Percentiles rank a stretch among this genome's conserved stretches.
Evolutionary conservation across 2,329 filamentous ascomycete genomes (phyloP).

Genomic region (Ascochyta pisi): DNA sequence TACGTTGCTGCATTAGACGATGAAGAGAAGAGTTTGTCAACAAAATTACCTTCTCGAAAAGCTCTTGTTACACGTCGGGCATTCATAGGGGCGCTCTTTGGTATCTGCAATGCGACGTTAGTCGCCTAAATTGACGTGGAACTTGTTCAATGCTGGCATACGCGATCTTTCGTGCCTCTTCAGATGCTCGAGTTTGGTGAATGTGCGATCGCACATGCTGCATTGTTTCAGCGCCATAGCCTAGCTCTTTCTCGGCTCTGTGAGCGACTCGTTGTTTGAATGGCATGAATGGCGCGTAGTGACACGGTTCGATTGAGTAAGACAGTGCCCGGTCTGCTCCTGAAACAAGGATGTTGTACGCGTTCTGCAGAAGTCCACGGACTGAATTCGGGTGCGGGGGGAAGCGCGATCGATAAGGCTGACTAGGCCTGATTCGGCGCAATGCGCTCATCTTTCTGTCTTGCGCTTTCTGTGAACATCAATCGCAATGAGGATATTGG

Average conservation of each 20-base stretch:
- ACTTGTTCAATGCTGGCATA: conserved; percentile 44
- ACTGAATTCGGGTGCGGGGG: conserved; percentile 15
- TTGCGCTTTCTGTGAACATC: too few relatives aligned
- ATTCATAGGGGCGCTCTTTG: conserved; percentile 62
- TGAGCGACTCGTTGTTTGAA: conserved; percentile 14
- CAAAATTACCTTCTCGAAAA: conserved; percentile 60
- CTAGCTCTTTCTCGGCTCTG: conserved; percentile 18
- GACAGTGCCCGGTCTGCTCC: conserved; percentile 2
- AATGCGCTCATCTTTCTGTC: conserved; percentile 2
- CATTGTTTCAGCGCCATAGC: conserved; percentile 50
- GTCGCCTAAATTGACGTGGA: conserved; percentile 13
- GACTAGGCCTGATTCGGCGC: conserved; percentile 9
- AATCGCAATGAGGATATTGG: not conserved
- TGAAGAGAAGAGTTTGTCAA: conserved; percentile 19
- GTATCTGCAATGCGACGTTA: conserved; percentile 53
- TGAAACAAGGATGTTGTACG: conserved; percentile 17
- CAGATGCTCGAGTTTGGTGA: conserved; percentile 63
- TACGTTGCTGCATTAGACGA: conserved; percentile 36
- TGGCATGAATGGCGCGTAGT: conserved; percentile 20
- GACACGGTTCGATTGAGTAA: conserved; percentile 15
- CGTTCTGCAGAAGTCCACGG: conserved; percentile 13
- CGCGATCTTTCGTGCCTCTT: conserved; percentile 63
- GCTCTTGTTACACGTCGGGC: conserved; percentile 60
- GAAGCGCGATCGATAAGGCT: conserved; percentile 4
- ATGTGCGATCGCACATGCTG: conserved; percentile 59